A percentile compares a stretch with the other conserved stretches of the same genome.
Evolutionary conservation across 2,329 filamentous ascomycete genomes (phyloP).

Genomic region (Cercospora citrullina): DNA sequence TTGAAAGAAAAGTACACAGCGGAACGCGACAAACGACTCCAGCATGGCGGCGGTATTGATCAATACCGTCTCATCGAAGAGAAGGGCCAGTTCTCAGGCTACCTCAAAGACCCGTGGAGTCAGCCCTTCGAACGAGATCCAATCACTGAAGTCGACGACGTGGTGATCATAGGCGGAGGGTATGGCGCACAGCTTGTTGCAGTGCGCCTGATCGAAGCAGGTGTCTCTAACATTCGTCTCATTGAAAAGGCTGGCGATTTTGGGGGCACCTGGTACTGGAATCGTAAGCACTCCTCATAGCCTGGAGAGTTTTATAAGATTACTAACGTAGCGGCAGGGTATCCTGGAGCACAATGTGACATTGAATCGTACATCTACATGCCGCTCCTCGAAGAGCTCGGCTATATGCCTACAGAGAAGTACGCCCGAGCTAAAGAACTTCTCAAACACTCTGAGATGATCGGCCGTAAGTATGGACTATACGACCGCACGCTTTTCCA

Average conservation of each 20-base stretch:
- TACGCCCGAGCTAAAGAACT: slow-evolving; percentile 47
- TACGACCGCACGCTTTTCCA: slow-evolving; percentile 47
- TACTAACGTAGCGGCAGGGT: slow-evolving; percentile 22
- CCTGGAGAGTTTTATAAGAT: neutral
- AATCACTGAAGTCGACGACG: slow-evolving; percentile 25
- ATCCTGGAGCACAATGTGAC: slow-evolving; percentile 52
- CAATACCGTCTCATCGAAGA: slow-evolving; percentile 29
- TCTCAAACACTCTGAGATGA: slow-evolving; percentile 27
- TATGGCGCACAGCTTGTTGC: slow-evolving; percentile 29
- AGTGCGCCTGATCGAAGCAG: slow-evolving; percentile 27
- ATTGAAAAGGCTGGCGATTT: slow-evolving; percentile 28
- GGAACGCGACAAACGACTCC: slow-evolving; percentile 27
- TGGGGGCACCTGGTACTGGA: slow-evolving; percentile 44
- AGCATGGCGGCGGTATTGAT: slow-evolving; percentile 24
- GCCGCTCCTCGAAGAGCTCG: slow-evolving; percentile 46
- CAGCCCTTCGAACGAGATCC: slow-evolving; percentile 23
- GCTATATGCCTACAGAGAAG: slow-evolving; percentile 45
- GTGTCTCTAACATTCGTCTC: slow-evolving; percentile 26
- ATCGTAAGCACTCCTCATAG: neutral
- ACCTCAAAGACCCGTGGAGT: slow-evolving; percentile 26
- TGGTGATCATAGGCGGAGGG: slow-evolving; percentile 27
- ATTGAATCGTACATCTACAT: slow-evolving; percentile 51
- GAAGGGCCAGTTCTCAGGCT: slow-evolving; percentile 22
- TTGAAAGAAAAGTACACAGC: slow-evolving; percentile 28
- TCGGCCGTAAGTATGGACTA: slow-evolving; percentile 23